Evolutionary conservation across 2,329 filamentous ascomycete genomes (phyloP).

Genomic region (Keithomyces neogunnii): DNA sequence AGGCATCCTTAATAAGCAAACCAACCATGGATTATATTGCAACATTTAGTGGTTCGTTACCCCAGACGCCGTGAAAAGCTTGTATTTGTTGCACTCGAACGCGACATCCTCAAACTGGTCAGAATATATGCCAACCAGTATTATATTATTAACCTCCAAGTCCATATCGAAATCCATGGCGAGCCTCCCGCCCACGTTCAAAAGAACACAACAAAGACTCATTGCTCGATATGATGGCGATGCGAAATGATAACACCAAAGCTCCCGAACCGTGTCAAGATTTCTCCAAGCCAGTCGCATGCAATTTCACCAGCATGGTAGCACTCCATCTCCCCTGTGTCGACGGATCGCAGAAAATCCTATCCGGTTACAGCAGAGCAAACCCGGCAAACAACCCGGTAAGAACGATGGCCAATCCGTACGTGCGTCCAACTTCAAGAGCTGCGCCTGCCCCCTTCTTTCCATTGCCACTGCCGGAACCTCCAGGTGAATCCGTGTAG

Average conservation of each 20-base stretch:
- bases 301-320: background rate
- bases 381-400: slow-evolving; percentile 31
- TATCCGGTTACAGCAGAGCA: slow-evolving; percentile 26
- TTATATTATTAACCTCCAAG: background rate
- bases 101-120: no score
- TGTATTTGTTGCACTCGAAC: no score
- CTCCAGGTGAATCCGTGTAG: slow-evolving; percentile 10
- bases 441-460: slow-evolving; percentile 20
- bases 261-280: background rate
- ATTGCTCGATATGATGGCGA: background rate
- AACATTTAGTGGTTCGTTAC: no score
- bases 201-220: background rate
- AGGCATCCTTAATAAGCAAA: no score
- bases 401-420: slow-evolving; percentile 29
- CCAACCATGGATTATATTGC: no score
- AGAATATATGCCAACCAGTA: background rate
- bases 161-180: background rate
- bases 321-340: background rate
- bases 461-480: slow-evolving; percentile 10
- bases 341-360: background rate
- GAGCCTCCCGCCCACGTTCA: background rate
- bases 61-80: no score
- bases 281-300: background rate
- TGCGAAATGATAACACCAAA: background rate
- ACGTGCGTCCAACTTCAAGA: slow-evolving; percentile 26